Evolutionary conservation across 2,329 filamentous ascomycete species (phyloP), one percentile per base, ranked within the genome.

Genomic region (Aspergillus chevalieri): DNA sequence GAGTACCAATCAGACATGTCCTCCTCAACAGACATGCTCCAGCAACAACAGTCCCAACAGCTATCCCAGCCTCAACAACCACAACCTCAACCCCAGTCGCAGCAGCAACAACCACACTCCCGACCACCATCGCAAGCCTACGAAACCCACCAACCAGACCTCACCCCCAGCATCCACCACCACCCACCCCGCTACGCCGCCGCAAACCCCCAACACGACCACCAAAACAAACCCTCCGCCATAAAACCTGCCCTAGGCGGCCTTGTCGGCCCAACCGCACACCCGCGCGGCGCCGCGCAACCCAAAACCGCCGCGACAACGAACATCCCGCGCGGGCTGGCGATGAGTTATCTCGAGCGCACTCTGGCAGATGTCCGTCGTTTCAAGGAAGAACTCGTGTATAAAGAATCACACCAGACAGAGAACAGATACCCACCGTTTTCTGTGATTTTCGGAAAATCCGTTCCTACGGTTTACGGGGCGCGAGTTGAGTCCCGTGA

Each of bases 371-470:
- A 85, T 24, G 84, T 83, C 6, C 84, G 84, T 53, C 74, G 72
- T 7, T 97, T 95, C 78, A 91, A 93, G 53, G 69, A 80, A 52
- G 86, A 92, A 59, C 79, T 92, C 1, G 75, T 78, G 1, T 84
- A 87, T 68, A 73, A 74, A 1, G 73, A 83, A 0, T 57, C 67
- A 1, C 83, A 86, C 58, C 79, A 83, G 14, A 68, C 71, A 0
- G 65, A 75, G n/a, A 95, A 95, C 63, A 65, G 68, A 0, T 96
- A 96, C 62, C 91, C 91, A 2, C 91, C 92, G 0, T 75, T 88
- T 10, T 84, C 87, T 0, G 79, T 95, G 43, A 81, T 97, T 7
- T 96, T 95, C 69, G 87, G 88, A 49, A 95, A 95, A 66, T 83
- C 83, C 21, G 87, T 86, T 1, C 91, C 91, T 0, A 96, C 91